A percentile compares a stretch with the other conserved stretches of the same genome.
Evolutionary conservation across 352 stramenopile species (phyloP).

Genomic region (Pilasporangium apinafurcum): DNA sequence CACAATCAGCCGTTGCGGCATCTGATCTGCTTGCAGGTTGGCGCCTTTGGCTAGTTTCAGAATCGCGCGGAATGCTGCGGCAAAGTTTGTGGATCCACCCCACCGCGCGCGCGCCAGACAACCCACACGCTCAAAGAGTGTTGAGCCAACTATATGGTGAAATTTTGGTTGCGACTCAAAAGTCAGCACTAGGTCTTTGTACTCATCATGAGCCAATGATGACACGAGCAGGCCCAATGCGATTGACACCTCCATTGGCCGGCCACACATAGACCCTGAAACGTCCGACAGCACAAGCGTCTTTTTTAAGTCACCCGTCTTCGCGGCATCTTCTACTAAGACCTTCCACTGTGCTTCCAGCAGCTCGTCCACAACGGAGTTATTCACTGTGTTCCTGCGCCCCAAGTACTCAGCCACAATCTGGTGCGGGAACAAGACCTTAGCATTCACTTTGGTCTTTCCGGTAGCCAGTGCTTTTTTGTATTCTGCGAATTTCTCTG

Average conservation of each 20-base stretch:
- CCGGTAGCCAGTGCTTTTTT: slow-evolving; percentile 20
- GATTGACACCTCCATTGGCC: slow-evolving; percentile 35
- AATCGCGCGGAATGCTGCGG: slow-evolving; percentile 49
- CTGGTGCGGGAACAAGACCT: slow-evolving; percentile 40
- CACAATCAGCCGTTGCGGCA: slow-evolving; percentile 63
- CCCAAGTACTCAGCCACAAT: slow-evolving; percentile 31
- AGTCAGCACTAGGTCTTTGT: slow-evolving; percentile 49
- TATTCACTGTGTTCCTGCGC: no score
- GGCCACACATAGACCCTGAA: slow-evolving; percentile 28
- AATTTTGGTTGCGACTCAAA: slow-evolving; percentile 34
- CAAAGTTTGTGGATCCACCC: slow-evolving; percentile 59
- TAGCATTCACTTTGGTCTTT: slow-evolving; percentile 37
- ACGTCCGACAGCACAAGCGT: slow-evolving; percentile 51
- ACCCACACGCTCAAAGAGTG: slow-evolving; percentile 21
- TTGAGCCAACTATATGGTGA: slow-evolving; percentile 24
- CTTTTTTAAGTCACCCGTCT: slow-evolving; percentile 13
- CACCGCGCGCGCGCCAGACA: slow-evolving; percentile 18
- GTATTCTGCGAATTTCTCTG: slow-evolving; percentile 26
- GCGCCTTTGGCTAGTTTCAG: slow-evolving; percentile 27
- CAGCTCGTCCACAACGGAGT: slow-evolving; percentile 17
- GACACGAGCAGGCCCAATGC: slow-evolving; percentile 34
- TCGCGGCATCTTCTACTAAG: slow-evolving; percentile 18
- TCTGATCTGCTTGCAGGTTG: slow-evolving; percentile 25
- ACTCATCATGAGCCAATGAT: slow-evolving; percentile 27
- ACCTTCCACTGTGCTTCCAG: slow-evolving; percentile 50